Base-by-base conservation (phyloP, 345 rosid species). In the Camelina neglecta region DNA sequence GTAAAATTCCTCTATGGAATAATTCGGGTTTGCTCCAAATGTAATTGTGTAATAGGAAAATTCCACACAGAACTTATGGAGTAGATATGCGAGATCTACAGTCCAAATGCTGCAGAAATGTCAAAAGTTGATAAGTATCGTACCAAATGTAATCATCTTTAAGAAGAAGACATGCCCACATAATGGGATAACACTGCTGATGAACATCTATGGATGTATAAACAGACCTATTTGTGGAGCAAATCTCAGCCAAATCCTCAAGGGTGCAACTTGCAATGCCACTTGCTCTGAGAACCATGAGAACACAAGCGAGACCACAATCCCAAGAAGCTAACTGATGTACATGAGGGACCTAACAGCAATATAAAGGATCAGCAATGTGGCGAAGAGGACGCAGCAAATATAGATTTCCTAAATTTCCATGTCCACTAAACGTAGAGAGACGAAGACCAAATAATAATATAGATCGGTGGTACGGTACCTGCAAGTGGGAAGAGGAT, bases 271-370 rank as follows among this genome's bases (percentile, higher is more conserved):
- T 77, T 15, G 73, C 50, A 69, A 88, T 74, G 66, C 99, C 99
- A 78, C 84, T 72, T 1, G 90, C 82, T 80, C 86, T 87, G 84
- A 95, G 84, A 75, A 81, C 89, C 99, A 95, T 92, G 49, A 83
- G 80, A 70, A 90, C 87, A 79, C 98, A 95, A 80, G 98, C 99
- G 55, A 92, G 89, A 33, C 99, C 99, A 55, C 99, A 93, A 71
- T 93, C 99, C 98, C 99, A 93, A 23, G 93, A 86, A 74, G 76
- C 83, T 73, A 88, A 73, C 86, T 92, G 98, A 66, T 86, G 90
- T 67, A 89, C 73, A 64, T 89, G 97, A 16, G 96, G 92, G 39
- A 94, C 95, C 97, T 95, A 82, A 62, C 21, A 51, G 16, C 60
- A 60, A 71, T 38, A 26, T 7, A 69, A 72, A 16, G 44, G 50